Percentiles rank a stretch among this genome's conserved stretches.
Evolutionary conservation across 371 early-diverging fungal species (phyloP).

Genomic region (Mucor plumbeus): DNA sequence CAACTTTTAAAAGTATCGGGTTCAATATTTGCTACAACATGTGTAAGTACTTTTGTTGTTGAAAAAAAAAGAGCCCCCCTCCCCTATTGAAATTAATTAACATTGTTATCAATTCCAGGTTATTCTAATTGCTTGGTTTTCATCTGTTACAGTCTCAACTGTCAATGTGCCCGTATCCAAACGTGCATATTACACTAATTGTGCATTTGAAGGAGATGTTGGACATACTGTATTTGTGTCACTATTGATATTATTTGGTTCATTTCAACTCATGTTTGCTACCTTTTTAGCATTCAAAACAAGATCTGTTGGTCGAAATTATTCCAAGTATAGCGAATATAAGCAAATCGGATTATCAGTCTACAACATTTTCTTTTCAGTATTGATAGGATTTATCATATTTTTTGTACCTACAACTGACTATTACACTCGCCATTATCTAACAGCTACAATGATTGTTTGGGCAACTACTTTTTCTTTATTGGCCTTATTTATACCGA

Average conservation of each 20-base stretch:
- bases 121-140: constrained; percentile 50
- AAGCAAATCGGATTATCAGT: constrained; percentile 64
- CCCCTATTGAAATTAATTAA: no score
- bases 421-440: constrained; percentile 57
- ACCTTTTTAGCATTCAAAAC: constrained; percentile 62
- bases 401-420: constrained; percentile 55
- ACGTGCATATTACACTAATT: constrained; percentile 50
- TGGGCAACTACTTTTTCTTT: constrained; percentile 64
- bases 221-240: constrained; percentile 38
- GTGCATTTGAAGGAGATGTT: constrained; percentile 39
- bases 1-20: constrained; percentile 63
- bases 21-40: constrained; percentile 46
- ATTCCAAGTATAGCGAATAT: constrained; percentile 64
- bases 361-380: constrained; percentile 65
- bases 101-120: constrained; percentile 28
- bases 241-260: constrained; percentile 43
- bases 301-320: constrained; percentile 51
- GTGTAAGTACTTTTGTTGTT: constrained; percentile 34
- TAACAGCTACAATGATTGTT: constrained; percentile 56
- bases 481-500: constrained; percentile 58
- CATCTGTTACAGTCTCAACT: constrained; percentile 30
- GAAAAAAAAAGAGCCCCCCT: no score
- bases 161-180: constrained; percentile 41
- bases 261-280: constrained; percentile 48
- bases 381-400: constrained; percentile 55